Evolutionary conservation across 2,329 filamentous ascomycete genomes (phyloP).

Genomic region (Fusarium ramigenum): DNA sequence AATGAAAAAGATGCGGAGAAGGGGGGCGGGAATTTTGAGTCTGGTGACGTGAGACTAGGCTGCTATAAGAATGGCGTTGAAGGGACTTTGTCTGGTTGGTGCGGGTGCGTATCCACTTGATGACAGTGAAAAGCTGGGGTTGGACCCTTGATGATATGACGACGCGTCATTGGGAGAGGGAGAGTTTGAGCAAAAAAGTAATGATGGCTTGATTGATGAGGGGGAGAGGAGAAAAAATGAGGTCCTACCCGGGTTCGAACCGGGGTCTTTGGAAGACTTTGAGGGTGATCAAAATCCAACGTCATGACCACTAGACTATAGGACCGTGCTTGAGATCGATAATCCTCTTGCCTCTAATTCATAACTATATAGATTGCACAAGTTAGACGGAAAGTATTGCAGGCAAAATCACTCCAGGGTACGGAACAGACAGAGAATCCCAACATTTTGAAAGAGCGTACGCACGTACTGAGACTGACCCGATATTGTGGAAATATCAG

Average conservation of each 20-base stretch:
- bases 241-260: constrained; percentile 29
- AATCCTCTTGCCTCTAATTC: too few relatives aligned
- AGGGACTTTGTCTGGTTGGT: too few relatives aligned
- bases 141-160: background rate
- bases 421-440: accelerated
- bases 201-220: background rate
- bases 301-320: constrained; percentile 30
- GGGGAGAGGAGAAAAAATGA: background rate
- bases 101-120: background rate
- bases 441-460: too few relatives aligned
- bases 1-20: background rate
- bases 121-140: background rate
- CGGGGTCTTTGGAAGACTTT: constrained; percentile 25
- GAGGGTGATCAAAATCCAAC: constrained; percentile 16
- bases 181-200: background rate
- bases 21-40: background rate
- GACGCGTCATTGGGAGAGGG: background rate
- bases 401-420: background rate
- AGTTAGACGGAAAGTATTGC: accelerated
- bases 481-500: too few relatives aligned
- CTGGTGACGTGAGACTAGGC: background rate
- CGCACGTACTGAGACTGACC: too few relatives aligned
- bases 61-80: background rate
- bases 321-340: background rate
- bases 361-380: accelerated